phyloP scores from a whole-genome alignment of 768 basidiomycete genomes.

The Dioszegia hungarica region DNA sequence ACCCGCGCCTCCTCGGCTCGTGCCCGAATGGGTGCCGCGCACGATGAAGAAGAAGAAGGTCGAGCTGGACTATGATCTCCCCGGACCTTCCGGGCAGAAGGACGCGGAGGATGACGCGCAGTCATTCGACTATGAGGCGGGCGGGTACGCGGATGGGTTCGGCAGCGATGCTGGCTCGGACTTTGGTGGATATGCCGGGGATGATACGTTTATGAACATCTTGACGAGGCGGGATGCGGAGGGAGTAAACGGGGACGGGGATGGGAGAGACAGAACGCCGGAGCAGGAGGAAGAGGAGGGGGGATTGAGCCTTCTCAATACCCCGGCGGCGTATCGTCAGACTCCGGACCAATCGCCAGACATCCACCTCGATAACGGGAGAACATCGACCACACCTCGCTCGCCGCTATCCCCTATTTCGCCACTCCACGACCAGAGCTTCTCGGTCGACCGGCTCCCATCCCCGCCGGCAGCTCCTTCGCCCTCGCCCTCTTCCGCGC shows the following conservation, averaged over 20 bases:
- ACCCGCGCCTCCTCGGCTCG: background rate
- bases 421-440: too few relatives aligned
- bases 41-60: slow-evolving; percentile 6
- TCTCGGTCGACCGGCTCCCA: too few relatives aligned
- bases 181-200: background rate
- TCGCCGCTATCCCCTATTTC: too few relatives aligned
- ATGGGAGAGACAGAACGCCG: background rate
- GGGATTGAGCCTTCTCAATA: too few relatives aligned
- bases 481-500: too few relatives aligned
- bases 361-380: too few relatives aligned
- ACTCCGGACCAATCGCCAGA: too few relatives aligned
- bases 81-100: background rate
- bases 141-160: background rate
- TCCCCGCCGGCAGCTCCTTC: too few relatives aligned
- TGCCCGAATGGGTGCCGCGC: slow-evolving; percentile 5
- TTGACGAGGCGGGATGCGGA: background rate
- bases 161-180: slow-evolving; percentile 3
- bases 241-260: background rate
- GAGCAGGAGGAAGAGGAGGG: too few relatives aligned
- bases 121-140: background rate
- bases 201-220: slow-evolving; percentile 7
- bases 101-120: background rate
- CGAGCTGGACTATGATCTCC: background rate
- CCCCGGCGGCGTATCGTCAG: too few relatives aligned
- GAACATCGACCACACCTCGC: too few relatives aligned